Evolutionary conservation across 495 filamentous ascomycete genomes (phyloP), one percentile per base, ranked within the genome.

Genomic region (Penicillium lividum): DNA sequence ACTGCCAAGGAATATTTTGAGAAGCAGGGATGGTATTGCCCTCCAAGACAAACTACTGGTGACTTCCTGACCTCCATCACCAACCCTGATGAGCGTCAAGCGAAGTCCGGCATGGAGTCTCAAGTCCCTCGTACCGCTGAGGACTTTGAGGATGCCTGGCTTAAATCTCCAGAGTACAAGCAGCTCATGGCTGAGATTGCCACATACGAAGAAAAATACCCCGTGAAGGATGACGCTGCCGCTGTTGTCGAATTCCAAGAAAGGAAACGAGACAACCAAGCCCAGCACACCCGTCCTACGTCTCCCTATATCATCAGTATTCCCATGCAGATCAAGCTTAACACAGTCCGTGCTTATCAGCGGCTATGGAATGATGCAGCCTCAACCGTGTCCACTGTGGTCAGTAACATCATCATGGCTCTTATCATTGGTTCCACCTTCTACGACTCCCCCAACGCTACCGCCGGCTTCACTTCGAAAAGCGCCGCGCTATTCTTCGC

Each of bases 401-500:
- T 96, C 61, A 89, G 86, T 33, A 93, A 96, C 64, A 79, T 81
- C 52, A 67, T 82, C 64, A 87, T 93, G 83, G 79, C 89, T 13
- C 74, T 97, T 22, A 87, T 97, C 67, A 84, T 96, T 65, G 82
- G 86, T 25, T 89, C 83, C 63, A 84, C 96, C 45, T 97, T 96
- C 76, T 96, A 86, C 74, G 86, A 95, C 61, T 68, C 93, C 7
- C 67, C 79, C 25, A 65, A 60, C 3, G 78, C 77, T 13, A 90
- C 91, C 2, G 66, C 69, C 29, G 88, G 82, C 68, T 93, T 96
- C 73, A 96, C 85, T 76, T 79, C 81, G 54, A 83, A 89, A 22
- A 90, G 89, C 13, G 88, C 88, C 43, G 75, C 96, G 3, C 75
- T 97, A 9, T 97, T 96, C 80, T 95, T 96, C 68, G 86, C 90